Conservation (phyloP, 371 early-diverging fungal species). For the Mucor mucedo region DNA sequence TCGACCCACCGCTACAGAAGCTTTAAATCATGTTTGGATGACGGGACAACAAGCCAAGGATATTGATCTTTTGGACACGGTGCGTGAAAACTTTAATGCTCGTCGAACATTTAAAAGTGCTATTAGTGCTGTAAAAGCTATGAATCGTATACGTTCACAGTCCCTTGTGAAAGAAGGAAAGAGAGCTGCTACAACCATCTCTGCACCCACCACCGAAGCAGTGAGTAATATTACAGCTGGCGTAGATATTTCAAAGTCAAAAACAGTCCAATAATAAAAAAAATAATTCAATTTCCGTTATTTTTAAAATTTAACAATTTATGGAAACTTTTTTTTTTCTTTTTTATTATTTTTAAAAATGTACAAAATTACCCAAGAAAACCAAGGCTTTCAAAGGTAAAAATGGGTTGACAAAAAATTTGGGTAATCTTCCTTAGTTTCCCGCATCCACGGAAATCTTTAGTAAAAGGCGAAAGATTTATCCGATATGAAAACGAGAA, state of each 20-base stretch:
- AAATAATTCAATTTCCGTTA: too few relatives aligned
- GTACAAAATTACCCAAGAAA: too few relatives aligned
- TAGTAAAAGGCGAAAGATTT: conserved; percentile 64
- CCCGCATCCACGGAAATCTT: conserved; percentile 61
- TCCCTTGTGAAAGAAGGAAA: not conserved
- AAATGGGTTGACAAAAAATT: conserved; percentile 42
- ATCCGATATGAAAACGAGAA: conserved; percentile 55
- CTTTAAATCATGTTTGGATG: conserved; percentile 86
- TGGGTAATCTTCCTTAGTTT: conserved; percentile 47
- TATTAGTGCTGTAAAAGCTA: conserved; percentile 31
- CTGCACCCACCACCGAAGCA: too few relatives aligned
- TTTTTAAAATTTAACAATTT: too few relatives aligned
- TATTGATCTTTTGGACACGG: conserved; percentile 66
- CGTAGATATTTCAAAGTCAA: too few relatives aligned
- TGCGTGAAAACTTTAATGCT: conserved; percentile 60
- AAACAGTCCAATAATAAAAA: too few relatives aligned
- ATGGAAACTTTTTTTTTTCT: not conserved
- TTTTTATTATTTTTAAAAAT: too few relatives aligned
- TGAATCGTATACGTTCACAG: conserved; percentile 27
- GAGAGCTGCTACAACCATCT: too few relatives aligned
- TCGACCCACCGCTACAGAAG: conserved; percentile 81
- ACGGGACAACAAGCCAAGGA: conserved; percentile 53
- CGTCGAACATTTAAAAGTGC: conserved; percentile 39
- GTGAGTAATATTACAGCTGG: too few relatives aligned
- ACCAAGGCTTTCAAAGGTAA: not conserved